Evolutionary conservation across 768 basidiomycete genomes (phyloP).

Genomic region (Kwoniella europaea): DNA sequence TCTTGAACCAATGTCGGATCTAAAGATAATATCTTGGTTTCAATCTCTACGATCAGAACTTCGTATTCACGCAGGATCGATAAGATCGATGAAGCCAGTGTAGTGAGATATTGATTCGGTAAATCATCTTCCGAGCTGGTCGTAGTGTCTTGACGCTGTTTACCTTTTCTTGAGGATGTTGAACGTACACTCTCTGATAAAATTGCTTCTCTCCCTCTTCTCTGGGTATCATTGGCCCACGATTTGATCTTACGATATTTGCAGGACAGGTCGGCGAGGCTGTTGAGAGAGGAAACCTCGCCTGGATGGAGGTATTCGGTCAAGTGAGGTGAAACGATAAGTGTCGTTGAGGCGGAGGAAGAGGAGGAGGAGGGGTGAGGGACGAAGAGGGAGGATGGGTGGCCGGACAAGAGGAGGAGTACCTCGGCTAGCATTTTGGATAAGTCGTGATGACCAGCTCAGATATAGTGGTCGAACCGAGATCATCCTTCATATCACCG

Average conservation of each 20-base stretch:
- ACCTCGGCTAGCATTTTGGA: constrained; percentile 81
- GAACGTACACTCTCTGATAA: constrained; percentile 16
- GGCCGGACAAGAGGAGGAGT: constrained; percentile 82
- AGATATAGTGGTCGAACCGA: too few relatives aligned
- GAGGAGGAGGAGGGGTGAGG: constrained; percentile 58
- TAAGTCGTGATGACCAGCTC: not conserved
- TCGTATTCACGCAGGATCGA: constrained; percentile 57
- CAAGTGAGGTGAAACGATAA: constrained; percentile 67
- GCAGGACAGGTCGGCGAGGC: constrained; percentile 73
- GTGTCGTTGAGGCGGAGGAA: constrained; percentile 26
- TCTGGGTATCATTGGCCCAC: constrained; percentile 59
- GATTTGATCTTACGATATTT: constrained; percentile 75
- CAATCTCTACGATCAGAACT: constrained; percentile 15
- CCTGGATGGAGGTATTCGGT: constrained; percentile 81
- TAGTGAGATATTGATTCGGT: constrained; percentile 75
- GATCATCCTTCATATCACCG: not conserved
- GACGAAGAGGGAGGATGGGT: constrained; percentile 80
- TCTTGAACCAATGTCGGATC: constrained; percentile 66
- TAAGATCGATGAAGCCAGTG: constrained; percentile 73
- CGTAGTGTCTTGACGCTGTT: constrained; percentile 11
- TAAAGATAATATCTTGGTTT: constrained; percentile 64
- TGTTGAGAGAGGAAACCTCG: constrained; percentile 81
- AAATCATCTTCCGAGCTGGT: constrained; percentile 60
- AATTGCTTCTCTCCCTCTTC: constrained; percentile 28
- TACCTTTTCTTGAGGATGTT: constrained; percentile 23